Base-by-base conservation (phyloP, 2,329 filamentous ascomycete genomes). In the Phyllosticta ampelicida region DNA sequence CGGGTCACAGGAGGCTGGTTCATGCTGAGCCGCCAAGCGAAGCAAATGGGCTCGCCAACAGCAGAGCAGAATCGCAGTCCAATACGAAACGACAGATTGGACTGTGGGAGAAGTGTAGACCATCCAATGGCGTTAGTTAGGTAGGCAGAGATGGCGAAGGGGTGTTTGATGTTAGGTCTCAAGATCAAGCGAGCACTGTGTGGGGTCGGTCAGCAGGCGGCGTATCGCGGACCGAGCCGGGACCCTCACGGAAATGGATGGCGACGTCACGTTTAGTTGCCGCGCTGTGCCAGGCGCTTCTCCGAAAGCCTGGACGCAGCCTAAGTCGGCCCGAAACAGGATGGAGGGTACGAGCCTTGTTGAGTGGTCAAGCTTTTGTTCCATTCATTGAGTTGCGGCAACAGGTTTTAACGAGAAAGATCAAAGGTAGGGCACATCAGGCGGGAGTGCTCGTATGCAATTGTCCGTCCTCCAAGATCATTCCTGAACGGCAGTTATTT, bases 401-500 rank as follows among this genome's bases (percentile, higher is more conserved):
- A 44, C 36, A 44, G 36, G 23, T 4, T 8, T 4, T 44, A n/a
- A 16, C 36, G 36, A 44, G n/a, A 44, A 44, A 6, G 36, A 44
- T 8, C 16, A 26, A 26, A 21, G 49, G 23, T 21, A 51, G 19
- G 49, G 49, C 49, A n/a, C 19, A 9, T 26, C 4, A 21, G 18
- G 36, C 36, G 23, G 19, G 49, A 51, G 10, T 51, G 49, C 23
- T 51, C 18, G 21, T 21, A 18, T 21, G 49, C 49, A 21, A 8
- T 18, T 11, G 49, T 21, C 19, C 49, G 49, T 21, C 48, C 18
- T 50, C 19, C 49, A 26, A 51, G 19, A 51, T 26, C 23, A 26
- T 8, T 8, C 23, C 8, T 26, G 23, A 8, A 26, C n/a, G 36
- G 36, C 36, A 44, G n/a, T 44, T 44, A 44, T 44, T 69, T 65